Base-by-base conservation (phyloP, 257 asterid species). In the Petrea volubilis region DNA sequence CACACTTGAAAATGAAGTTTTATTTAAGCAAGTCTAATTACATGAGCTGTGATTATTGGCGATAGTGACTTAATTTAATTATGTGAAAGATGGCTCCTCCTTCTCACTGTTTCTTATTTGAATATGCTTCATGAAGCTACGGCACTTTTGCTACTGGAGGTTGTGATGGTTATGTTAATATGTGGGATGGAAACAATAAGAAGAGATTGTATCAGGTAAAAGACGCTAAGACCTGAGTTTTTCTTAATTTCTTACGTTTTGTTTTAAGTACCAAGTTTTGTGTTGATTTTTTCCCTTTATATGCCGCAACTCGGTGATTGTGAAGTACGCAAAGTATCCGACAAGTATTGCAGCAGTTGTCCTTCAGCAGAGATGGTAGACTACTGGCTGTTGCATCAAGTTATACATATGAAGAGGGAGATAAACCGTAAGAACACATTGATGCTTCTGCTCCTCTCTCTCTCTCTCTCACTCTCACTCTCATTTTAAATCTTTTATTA, bases 101-200 rank as follows among this genome's bases (percentile, higher is more conserved):
- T 46, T 49, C 63, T 20, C 23, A 5, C 52, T 5, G 21, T 66
- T 31, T 50, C 66, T 72, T 59, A 59, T 58, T 60, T 66, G 24
- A 43, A 52, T 7, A 12, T 66, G 23, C 68, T 21, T 43, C 29
- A 18, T 81, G 86, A 77, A 90, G 93, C 69, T 90, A 90, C 71
- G 98, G 98, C 57, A 92, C 96, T 43, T 92, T 92, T 61, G 96
- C 98, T 46, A 90, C 98, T 34, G 99, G 99, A 71, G 98, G 89
- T 23, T 81, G 97, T 65, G 99, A 94, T 62, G 99, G 97, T 38
- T 94, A 83, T 78, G 97, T 91, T 7, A 94, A 94, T 47, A 90
- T 94, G 60, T 94, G 98, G 98, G 98, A 94, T 75, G 97, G 98
- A 13, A 89, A 85, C 89, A 94, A 94, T 76, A 94, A 94, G 81